Percentiles rank a stretch among this genome's conserved stretches.
These are phyloP conservation scores for Lumnitzera littorea DNA, from an alignment of 345 rosid species.

Conservation along the genomic window DNA sequence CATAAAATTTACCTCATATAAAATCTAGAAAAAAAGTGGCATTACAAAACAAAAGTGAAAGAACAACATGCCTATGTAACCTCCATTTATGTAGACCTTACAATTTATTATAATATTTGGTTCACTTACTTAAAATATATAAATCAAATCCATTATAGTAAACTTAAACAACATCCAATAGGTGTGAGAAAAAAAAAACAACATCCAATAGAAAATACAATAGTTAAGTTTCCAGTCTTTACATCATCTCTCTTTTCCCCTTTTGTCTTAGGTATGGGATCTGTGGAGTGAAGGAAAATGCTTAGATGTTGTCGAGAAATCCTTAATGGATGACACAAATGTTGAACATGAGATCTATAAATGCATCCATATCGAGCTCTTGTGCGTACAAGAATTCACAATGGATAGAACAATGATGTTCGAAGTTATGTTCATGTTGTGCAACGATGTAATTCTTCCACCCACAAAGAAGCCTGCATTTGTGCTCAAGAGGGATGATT, in stretches of 20 bases:
- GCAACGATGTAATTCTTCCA: slow-evolving; percentile 27
- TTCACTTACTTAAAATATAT: too few species aligned
- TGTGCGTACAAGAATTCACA: slow-evolving; percentile 55
- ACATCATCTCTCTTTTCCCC: not conserved
- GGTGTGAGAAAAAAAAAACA: too few species aligned
- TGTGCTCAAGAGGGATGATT: slow-evolving; percentile 7
- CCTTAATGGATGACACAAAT: slow-evolving; percentile 13
- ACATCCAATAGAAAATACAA: too few species aligned
- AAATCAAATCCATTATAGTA: too few species aligned
- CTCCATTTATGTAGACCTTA: too few species aligned
- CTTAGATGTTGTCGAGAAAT: slow-evolving; percentile 22
- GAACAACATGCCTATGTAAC: too few species aligned
- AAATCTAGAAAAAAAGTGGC: too few species aligned
- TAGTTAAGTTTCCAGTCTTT: not conserved
- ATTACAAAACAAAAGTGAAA: too few species aligned
- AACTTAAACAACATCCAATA: too few species aligned
- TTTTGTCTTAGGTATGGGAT: slow-evolving; percentile 39
- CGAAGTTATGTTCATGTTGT: slow-evolving; percentile 36
- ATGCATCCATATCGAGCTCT: slow-evolving; percentile 50
- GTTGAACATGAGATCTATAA: slow-evolving; percentile 22
- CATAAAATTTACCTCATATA: too few species aligned
- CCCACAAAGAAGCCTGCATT: slow-evolving; percentile 44
- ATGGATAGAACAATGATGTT: slow-evolving; percentile 46
- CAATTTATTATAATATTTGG: too few species aligned
- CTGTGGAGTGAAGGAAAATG: slow-evolving; percentile 34